Base-by-base conservation (phyloP, 2,329 filamentous ascomycete species). In the Trichoderma endophyticum region DNA sequence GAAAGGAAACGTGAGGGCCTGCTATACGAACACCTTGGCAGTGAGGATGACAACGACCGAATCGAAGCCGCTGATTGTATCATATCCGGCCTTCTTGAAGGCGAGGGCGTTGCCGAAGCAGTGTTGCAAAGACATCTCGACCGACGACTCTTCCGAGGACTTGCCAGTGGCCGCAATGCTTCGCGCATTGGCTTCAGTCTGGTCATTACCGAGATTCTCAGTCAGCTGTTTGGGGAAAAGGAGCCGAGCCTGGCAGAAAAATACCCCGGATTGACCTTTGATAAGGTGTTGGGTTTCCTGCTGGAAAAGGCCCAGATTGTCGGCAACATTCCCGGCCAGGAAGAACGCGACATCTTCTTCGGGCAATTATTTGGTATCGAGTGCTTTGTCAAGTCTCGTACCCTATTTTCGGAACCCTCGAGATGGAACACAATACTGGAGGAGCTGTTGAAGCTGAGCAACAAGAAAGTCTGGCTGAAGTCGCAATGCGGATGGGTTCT, bases 181-280 rank as follows among this genome's bases (percentile, higher is more conserved):
- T 94, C 95, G 21, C 88, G 96, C 30, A 84, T 96, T 65, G 96
- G 96, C 4, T 98, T 97, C 80, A 97, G 94, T 69, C 86, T 98
- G 70, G 95, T 95, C 0, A 84, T 98, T 75, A 92, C 94, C 0
- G 95, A 98, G 81, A 84, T 97, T 9, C 80, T 97, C 59, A 86
- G 88, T 5, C 89, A 95, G 77, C 82, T 95, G 6, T 92, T 92
- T 77, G 88, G 88, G 1, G 76, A 83, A 15, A 81, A 84, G 54
- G 77, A 83, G 7, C 78, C 86, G 18, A 81, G 82, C 11, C 77
- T 81, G 34, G 79, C 82, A 11, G 79, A 83, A 7, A 86, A 84
- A 74, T 91, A 90, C 75, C 73, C 82, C 3, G 84, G 82, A 11
- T 77, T 90, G 69, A 86, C 85, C 0, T 91, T 91, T 74, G 85